Evolutionary conservation across 2,329 filamentous ascomycete species (phyloP), one percentile per base, ranked within the genome.

Genomic region (Colletotrichum eremochloae): DNA sequence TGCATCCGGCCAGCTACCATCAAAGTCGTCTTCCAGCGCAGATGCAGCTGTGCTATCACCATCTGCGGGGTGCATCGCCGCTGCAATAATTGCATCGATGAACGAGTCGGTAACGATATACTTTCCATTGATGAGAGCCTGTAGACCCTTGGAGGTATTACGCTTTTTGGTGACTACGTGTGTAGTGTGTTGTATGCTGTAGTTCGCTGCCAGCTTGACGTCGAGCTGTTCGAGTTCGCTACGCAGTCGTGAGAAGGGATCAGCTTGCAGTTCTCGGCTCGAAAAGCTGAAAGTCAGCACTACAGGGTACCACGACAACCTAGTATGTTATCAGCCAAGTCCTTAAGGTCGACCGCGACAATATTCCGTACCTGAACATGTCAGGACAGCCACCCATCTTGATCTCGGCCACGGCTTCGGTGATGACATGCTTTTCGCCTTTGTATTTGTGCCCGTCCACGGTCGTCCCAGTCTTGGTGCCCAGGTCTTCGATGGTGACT

Each of bases 91-190:
- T 0, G 92, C 92, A 74, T 95, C 90, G 18, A 97, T 85, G 76
- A 93, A 98, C 0, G 88, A 86, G 67, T 89, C 86, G 4, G 90
- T 90, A 14, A 98, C 94, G 53, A 98, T 91, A 76, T 91, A 90
- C 80, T 89, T 92, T 18, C 90, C 94, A 77, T 95, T 93, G 48
- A 98, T 91, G 12, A 99, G 85, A 2, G 94, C 96, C 78, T 97
- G 94, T 2, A 99, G 86, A 0, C 94, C 94, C 75, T 94, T 95
- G 0, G 95, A 89, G 0, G 94, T 96, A 80, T 98, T 99, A 60
- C 96, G 89, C 82, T 97, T 98, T 80, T 91, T 93, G 9, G 94
- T 91, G 44, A 98, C 91, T 14, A 97, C 93, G 81, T 98, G 95
- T 0, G 96, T 97, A 0, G 96, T 98, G 38, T 88, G 84, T 20